Percentiles rank a stretch among this genome's conserved stretches.
Evolutionary conservation across 352 stramenopile genomes (phyloP).

Genomic region (Hyaloperonospora brassicae): DNA sequence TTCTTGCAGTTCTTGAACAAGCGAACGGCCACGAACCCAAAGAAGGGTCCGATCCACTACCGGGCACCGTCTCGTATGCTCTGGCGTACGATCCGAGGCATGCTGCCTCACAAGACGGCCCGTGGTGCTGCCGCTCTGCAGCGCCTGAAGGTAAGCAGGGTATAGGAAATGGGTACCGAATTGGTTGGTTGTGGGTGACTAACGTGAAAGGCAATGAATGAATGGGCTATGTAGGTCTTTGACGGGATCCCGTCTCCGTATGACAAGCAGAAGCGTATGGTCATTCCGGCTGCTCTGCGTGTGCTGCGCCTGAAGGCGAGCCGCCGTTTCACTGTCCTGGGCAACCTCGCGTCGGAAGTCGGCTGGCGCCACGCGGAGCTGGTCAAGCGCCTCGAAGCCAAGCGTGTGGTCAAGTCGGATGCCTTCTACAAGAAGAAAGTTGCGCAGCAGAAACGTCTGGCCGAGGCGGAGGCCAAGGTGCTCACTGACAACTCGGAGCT

Average conservation of each 20-base stretch:
- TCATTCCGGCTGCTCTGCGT: constrained; percentile 94
- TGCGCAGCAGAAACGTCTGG: constrained; percentile 84
- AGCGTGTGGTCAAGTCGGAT: constrained; percentile 91
- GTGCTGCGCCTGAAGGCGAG: constrained; percentile 91
- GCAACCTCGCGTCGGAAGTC: constrained; percentile 90
- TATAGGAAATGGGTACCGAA: neutral
- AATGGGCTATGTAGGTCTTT: constrained; percentile 75
- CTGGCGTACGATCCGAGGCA: constrained; percentile 91
- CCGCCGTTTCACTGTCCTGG: constrained; percentile 93
- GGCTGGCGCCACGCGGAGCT: constrained; percentile 97
- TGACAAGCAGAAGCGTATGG: constrained; percentile 98
- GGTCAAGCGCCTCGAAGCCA: constrained; percentile 90
- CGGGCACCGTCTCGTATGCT: constrained; percentile 93
- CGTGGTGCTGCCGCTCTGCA: constrained; percentile 93
- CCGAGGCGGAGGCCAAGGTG: constrained; percentile 87
- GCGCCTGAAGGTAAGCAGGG: constrained; percentile 84
- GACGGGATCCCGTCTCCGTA: constrained; percentile 98
- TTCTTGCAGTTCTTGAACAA: constrained; percentile 98
- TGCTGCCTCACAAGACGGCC: constrained; percentile 98
- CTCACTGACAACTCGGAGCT: constrained; percentile 75
- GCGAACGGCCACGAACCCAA: constrained; percentile 97
- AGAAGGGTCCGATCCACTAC: constrained; percentile 96
- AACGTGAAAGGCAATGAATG: neutral
- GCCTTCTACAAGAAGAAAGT: constrained; percentile 98
- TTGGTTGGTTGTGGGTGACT: too few relatives aligned